Percentiles rank a stretch among this genome's conserved stretches.
Evolutionary conservation across 176 grass and related monocot species (phyloP).

Genomic region (Zoysia japonica): DNA sequence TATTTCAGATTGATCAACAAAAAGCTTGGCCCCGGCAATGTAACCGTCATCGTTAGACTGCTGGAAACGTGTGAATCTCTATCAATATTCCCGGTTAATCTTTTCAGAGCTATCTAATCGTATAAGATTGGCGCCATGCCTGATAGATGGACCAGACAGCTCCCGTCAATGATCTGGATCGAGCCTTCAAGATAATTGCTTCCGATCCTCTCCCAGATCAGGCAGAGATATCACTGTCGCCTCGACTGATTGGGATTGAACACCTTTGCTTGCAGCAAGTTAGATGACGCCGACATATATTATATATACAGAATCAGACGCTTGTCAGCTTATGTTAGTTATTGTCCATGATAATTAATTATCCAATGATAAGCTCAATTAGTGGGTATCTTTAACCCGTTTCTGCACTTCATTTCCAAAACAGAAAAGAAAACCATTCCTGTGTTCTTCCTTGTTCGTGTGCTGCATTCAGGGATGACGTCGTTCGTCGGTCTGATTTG

Average conservation of each 20-base stretch:
- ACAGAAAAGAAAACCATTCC: too few species aligned
- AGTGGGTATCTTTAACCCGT: neutral
- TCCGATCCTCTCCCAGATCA: conserved; percentile 16
- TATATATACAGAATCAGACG: neutral
- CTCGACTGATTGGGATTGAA: conserved; percentile 47
- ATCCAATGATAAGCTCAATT: neutral
- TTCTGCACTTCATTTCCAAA: too few species aligned
- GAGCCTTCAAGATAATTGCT: conserved; percentile 13
- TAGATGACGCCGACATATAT: neutral
- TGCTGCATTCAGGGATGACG: conserved; percentile 1
- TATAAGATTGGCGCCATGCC: neutral
- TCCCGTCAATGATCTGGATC: neutral
- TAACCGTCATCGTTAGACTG: neutral
- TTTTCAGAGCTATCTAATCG: conserved; percentile 28
- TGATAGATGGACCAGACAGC: conserved; percentile 15
- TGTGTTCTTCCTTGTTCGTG: neutral
- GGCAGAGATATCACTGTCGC: conserved; percentile 23
- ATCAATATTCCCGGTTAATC: conserved; percentile 1
- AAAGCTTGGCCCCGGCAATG: neutral
- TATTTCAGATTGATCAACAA: neutral
- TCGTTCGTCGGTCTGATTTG: neutral
- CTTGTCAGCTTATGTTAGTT: neutral
- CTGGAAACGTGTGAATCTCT: conserved; percentile 29
- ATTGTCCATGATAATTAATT: conserved; percentile 12
- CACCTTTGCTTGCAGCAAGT: conserved; percentile 42